phyloP scores from a whole-genome alignment of 2,329 filamentous ascomycete genomes.

The Salinomyces thailandicus region DNA sequence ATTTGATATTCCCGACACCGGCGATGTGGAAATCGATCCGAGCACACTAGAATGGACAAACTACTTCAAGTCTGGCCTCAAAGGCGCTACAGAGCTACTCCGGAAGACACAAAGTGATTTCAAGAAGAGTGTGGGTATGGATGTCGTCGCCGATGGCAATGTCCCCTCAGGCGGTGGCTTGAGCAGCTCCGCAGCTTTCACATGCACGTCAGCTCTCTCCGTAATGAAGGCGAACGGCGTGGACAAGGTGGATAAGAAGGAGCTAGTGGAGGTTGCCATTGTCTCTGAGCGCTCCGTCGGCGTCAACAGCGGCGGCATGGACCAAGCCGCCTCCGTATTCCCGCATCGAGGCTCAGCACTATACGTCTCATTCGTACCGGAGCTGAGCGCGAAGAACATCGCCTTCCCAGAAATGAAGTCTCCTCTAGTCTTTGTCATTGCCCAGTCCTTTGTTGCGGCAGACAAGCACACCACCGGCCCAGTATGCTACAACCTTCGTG shows the following conservation, averaged over 20 bases:
- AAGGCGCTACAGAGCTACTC: conserved; percentile 70
- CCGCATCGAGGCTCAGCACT: conserved; percentile 75
- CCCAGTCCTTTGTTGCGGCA: conserved; percentile 84
- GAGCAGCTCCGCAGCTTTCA: conserved; percentile 88
- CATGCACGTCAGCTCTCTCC: conserved; percentile 79
- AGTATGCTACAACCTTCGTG: conserved; percentile 90
- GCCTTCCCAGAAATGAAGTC: conserved; percentile 71
- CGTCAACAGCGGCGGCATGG: conserved; percentile 97
- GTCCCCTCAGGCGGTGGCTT: conserved; percentile 87
- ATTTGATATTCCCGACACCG: conserved; percentile 57
- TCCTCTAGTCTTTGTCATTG: conserved; percentile 83
- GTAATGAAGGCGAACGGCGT: conserved; percentile 80
- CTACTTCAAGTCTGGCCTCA: conserved; percentile 90
- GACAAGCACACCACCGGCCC: conserved; percentile 93
- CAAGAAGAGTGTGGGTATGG: conserved; percentile 66
- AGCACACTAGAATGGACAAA: conserved; percentile 90
- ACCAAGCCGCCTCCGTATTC: conserved; percentile 93
- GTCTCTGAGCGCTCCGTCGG: conserved; percentile 89
- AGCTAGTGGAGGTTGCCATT: conserved; percentile 84
- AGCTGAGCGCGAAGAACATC: conserved; percentile 64
- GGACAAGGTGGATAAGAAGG: conserved; percentile 71
- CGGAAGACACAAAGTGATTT: conserved; percentile 50
- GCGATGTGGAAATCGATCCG: conserved; percentile 60
- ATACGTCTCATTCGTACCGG: conserved; percentile 80
- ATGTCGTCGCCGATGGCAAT: conserved; percentile 80